Evolutionary conservation across 352 stramenopile species (phyloP).

Genomic region (Hyaloperonospora arabidopsidis): DNA sequence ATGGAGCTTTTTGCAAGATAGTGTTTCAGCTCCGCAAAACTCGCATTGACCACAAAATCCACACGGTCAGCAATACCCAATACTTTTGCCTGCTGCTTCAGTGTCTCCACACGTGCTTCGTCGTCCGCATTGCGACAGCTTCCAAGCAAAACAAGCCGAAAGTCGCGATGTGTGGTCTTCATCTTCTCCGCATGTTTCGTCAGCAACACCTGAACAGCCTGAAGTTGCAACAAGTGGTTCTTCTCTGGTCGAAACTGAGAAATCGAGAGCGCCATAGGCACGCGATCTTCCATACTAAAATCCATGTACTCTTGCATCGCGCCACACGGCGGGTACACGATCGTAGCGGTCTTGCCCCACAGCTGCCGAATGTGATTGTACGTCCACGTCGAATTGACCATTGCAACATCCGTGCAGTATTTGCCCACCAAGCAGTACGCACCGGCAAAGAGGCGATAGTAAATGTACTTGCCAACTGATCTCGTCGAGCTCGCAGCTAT

Average conservation of each 20-base stretch:
- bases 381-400: conserved; percentile 99
- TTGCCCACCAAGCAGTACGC: conserved; percentile 87
- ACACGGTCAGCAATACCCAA: conserved; percentile 80
- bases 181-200: conserved; percentile 42
- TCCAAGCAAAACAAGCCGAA: conserved; percentile 93
- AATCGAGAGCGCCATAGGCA: conserved; percentile 89
- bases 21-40: conserved; percentile 87
- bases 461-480: conserved; percentile 91
- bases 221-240: conserved; percentile 94
- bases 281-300: conserved; percentile 46
- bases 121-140: conserved; percentile 94
- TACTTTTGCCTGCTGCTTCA: conserved; percentile 72
- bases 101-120: conserved; percentile 73
- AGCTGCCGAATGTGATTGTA: conserved; percentile 90
- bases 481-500: conserved; percentile 75
- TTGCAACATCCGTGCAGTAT: conserved; percentile 81
- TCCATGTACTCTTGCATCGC: conserved; percentile 72
- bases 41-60: conserved; percentile 93
- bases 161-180: conserved; percentile 37
- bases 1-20: conserved; percentile 83
- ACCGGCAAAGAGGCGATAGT: conserved; percentile 92
- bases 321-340: conserved; percentile 95
- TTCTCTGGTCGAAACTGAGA: conserved; percentile 99
- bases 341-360: conserved; percentile 74
- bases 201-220: conserved; percentile 70